Conservation (phyloP, 768 basidiomycete genomes). For the Punctularia strigosozonata region DNA sequence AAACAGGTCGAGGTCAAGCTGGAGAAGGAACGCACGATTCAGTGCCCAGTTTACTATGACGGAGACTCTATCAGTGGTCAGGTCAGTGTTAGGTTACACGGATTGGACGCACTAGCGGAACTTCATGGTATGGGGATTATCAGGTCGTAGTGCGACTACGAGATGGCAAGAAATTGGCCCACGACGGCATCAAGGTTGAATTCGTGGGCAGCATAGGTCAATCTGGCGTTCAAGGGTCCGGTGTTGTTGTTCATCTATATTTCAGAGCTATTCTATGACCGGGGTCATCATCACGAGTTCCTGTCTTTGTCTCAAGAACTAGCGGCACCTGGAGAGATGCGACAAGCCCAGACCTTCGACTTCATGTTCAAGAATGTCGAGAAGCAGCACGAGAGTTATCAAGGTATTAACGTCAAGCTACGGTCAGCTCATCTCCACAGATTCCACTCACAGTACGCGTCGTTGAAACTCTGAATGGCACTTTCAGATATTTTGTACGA, state of each 20-base stretch:
- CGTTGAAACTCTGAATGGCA: slow-evolving; percentile 5
- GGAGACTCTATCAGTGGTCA: slow-evolving; percentile 87
- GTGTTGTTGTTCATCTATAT: neutral
- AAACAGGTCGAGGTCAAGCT: slow-evolving; percentile 85
- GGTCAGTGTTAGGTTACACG: no score
- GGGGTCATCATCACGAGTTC: slow-evolving; percentile 97
- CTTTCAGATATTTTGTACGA: slow-evolving; percentile 76
- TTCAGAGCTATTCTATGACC: slow-evolving; percentile 86
- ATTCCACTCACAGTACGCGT: neutral
- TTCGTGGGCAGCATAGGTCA: slow-evolving; percentile 92
- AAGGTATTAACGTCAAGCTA: slow-evolving; percentile 96
- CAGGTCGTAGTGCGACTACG: slow-evolving; percentile 81
- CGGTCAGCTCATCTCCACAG: slow-evolving; percentile 39
- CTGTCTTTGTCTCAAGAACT: slow-evolving; percentile 91
- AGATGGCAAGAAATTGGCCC: slow-evolving; percentile 89
- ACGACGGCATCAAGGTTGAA: slow-evolving; percentile 97
- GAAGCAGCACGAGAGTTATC: slow-evolving; percentile 97
- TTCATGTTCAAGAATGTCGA: slow-evolving; percentile 99
- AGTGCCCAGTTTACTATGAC: slow-evolving; percentile 91
- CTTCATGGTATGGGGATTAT: neutral
- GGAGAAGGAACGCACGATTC: slow-evolving; percentile 75
- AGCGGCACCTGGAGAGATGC: slow-evolving; percentile 93
- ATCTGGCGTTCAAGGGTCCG: slow-evolving; percentile 14
- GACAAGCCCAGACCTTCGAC: slow-evolving; percentile 91
- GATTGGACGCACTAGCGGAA: slow-evolving; percentile 2